Evolutionary conservation across 805 yeast genomes (phyloP), one percentile per base, ranked within the genome.

Genomic region (Yamadazyma akitaensis): DNA sequence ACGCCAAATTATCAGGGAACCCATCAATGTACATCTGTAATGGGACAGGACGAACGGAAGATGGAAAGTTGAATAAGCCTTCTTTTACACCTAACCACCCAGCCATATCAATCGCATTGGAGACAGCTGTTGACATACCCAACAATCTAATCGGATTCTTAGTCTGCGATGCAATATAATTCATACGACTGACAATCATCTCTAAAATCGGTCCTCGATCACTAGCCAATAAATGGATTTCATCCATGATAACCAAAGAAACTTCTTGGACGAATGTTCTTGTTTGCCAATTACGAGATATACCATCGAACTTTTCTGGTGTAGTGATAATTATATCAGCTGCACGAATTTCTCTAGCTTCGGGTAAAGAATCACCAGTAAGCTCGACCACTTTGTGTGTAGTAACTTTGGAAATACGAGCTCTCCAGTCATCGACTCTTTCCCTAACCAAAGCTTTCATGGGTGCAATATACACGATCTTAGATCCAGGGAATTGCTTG

Each of bases 161-260:
- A 0, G 87, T 84, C 51, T 73, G 77, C 1, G 81, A 72, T 0
- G 86, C 73, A 42, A 84, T 78, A 56, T 80, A 82, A 60, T 85
- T 86, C 89, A 87, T 81, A 58, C 95, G 80, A 68, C 89, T 82
- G n/a, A 87, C 95, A 70, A 88, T 86, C 82, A 87, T 87, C 62
- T 87, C 95, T 60, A 87, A 70, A 65, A 86, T 86, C 3, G 95
- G 92, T 47, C 95, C 95, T 59, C 95, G 77, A 56, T 86, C 95
- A 64, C 90, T 82, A 2, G 94, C 95, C 49, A 87, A 76, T 52
- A 87, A 68, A 67, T 87, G 95, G 47, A 86, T 85, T 64, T 87
- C 95, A 67, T 86, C 95, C 92, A 87, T 85, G 38, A 87, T 84
- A 3, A 87, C 85, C 49, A 88, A 69, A 0, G 90, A 82, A 1